Base-by-base conservation (phyloP, 345 rosid genomes). In the Syzygium aromaticum region DNA sequence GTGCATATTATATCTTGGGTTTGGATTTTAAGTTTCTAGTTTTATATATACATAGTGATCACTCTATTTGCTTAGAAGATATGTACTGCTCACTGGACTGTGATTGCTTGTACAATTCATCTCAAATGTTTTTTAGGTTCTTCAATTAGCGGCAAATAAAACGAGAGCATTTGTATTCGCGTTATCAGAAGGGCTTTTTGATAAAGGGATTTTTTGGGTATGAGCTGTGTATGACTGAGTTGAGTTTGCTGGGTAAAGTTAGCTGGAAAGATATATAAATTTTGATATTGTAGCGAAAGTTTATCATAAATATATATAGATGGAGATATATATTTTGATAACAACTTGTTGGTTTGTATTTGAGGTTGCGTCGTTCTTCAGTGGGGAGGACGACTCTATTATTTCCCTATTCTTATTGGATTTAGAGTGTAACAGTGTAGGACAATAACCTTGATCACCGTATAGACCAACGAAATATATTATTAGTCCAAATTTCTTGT, bases 311-410 rank as follows among this genome's bases (percentile, higher is more conserved):
- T 59, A 59, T 11, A 59, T 2, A 27, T 59, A 59, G 7, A 1
- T 25, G 1, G 30, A 4, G 30, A 59, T 59, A 59, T 27, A 6
- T 1, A 59, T 59, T 59, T 59, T 59, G 64, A 59, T 59, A 59
- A 27, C 5, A 59, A 11, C 3, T 11, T 59, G 27, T 1, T 59
- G 2, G 16, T 59, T 59, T 59, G 28, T 59, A 3, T 59, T 59
- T 59, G 30, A 59, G 30, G 0, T 0, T 25, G 15, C 64, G 27
- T 59, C 30, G 11, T 59, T 15, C 1, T 59, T 27, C 7, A 0
- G 0, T 6, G 11, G 15, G 64, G 25, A 27, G 0, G 0, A 59
- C 27, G 7, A 13, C 64, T 5, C 4, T 2, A 28, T 59, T 28
- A 25, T 59, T 59, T 13, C 64, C 27, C 28, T 11, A 59, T 59